phyloP scores from a whole-genome alignment of 2,329 filamentous ascomycete genomes.

The Pestalotiopsis sp. region DNA sequence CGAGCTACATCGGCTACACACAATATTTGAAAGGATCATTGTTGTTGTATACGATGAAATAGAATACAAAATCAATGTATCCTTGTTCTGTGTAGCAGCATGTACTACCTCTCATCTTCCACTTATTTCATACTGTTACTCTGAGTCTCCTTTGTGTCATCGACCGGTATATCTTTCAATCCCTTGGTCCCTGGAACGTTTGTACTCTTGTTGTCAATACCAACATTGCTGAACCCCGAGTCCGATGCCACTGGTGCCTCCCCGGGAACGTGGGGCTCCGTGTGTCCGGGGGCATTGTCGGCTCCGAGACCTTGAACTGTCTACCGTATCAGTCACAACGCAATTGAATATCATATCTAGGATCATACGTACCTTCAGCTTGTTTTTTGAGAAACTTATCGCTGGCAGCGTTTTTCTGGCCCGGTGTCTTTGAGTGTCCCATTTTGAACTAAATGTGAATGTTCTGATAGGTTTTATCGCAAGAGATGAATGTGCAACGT shows the following conservation, averaged over 20 bases:
- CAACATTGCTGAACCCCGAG: conserved; percentile 23
- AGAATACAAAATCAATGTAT: not conserved
- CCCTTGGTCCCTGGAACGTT: conserved; percentile 28
- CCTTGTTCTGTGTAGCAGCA: not conserved
- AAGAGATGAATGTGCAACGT: no score
- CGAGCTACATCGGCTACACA: not conserved
- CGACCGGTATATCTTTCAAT: conserved; percentile 19
- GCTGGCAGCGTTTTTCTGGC: conserved; percentile 27
- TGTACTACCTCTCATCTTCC: not conserved
- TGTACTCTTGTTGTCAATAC: conserved; percentile 24
- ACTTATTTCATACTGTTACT: conserved; percentile 25
- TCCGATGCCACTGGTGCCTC: conserved; percentile 27
- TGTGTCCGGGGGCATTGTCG: conserved; percentile 26
- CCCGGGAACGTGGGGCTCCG: conserved; percentile 25
- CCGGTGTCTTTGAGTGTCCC: conserved; percentile 27
- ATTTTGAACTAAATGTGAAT: not conserved
- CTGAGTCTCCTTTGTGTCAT: conserved; percentile 21
- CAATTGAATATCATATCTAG: not conserved
- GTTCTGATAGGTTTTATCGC: not conserved
- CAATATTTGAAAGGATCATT: not conserved
- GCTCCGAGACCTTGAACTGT: conserved; percentile 28
- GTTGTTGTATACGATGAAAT: not conserved
- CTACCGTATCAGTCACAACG: not conserved
- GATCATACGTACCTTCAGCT: conserved; percentile 21
- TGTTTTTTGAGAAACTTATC: conserved; percentile 28